phyloP scores from a whole-genome alignment of 352 stramenopile species.

The Discostella stelligera region DNA sequence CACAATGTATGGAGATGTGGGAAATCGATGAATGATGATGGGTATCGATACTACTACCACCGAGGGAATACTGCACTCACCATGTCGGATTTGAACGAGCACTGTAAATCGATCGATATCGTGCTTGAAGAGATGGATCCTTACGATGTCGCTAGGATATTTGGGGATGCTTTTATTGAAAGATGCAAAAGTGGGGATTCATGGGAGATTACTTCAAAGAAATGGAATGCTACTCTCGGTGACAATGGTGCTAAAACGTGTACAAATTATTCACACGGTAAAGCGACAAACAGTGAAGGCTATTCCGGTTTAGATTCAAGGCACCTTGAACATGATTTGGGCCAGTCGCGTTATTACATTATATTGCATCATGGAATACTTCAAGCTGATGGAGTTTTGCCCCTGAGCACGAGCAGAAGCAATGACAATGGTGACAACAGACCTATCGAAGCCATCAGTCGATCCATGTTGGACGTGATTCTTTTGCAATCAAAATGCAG shows the following conservation, averaged over 20 bases:
- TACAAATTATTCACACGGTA: background rate
- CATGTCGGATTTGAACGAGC: constrained; percentile 12
- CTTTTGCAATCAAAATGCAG: constrained; percentile 15
- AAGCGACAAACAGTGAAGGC: background rate
- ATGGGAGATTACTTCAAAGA: constrained; percentile 10
- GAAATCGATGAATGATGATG: background rate
- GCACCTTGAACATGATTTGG: constrained; percentile 8
- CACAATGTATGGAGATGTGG: background rate
- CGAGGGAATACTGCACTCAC: constrained; percentile 19
- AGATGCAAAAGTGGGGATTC: background rate
- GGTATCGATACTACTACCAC: constrained; percentile 26
- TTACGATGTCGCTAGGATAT: constrained; percentile 23
- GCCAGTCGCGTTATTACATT: background rate
- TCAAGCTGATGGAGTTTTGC: constrained; percentile 19
- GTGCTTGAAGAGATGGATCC: constrained; percentile 24
- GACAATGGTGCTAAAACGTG: background rate
- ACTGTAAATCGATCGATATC: constrained; percentile 26
- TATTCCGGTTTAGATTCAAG: background rate
- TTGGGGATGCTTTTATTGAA: constrained; percentile 15
- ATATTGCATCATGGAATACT: constrained; percentile 25
- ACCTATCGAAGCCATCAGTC: constrained; percentile 1
- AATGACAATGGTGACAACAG: background rate
- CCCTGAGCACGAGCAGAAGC: constrained; percentile 11
- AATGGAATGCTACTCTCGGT: background rate
- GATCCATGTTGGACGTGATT: constrained; percentile 26